Base-by-base conservation (phyloP, 768 basidiomycete genomes). In the Hygrophoropsis aurantiaca region DNA sequence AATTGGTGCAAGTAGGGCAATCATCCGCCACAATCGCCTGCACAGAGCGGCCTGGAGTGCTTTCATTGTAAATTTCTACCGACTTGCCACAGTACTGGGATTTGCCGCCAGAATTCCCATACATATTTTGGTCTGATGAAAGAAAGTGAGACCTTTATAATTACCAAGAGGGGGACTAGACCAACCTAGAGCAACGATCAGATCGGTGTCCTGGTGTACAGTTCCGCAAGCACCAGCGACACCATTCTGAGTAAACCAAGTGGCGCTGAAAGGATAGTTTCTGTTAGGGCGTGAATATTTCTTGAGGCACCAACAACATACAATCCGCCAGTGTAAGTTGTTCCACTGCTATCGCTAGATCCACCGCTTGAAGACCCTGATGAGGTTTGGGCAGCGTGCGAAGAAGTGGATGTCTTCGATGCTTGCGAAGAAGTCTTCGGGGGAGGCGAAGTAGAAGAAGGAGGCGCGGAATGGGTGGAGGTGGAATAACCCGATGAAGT, bases 191-290 rank as follows among this genome's bases (percentile, higher is more conserved):
- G 87, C 87, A 56, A 74, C 81, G 56, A 90, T 75, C 30, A 71
- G 42, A 54, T 71, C 83, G 21, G 11, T 56, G 67, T 95, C 94
- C 2, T 58, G 47, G 74, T 81, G 63, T 26, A 69, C 58, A 24
- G 44, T 53, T 37, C 94, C 94, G 65, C 94, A 97, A 5, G 90
- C 87, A 44, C 94, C 94, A 7, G 87, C 72, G 32, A 73, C 73
- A 39, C 85, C 87, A 39, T 79, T 69, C 73, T 90, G 89, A 67
- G 73, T 78, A 73, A 77, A 91, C 64, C 65, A 86, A 3, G 84
- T 86, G 30, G 78, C 84, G 50, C 82, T 83, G 26, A 24, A 45
- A 40, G 15, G 26, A 13, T 43, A 23, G 47, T 45, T 13, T 50
- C 8, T 25, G 3, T n/a, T 20, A n/a, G 20, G 42, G 18, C 18